Percentiles rank a stretch among this genome's conserved stretches.
Conservation (phyloP, 2,329 filamentous ascomycete species). For the Tolypocladium pustulatum region DNA sequence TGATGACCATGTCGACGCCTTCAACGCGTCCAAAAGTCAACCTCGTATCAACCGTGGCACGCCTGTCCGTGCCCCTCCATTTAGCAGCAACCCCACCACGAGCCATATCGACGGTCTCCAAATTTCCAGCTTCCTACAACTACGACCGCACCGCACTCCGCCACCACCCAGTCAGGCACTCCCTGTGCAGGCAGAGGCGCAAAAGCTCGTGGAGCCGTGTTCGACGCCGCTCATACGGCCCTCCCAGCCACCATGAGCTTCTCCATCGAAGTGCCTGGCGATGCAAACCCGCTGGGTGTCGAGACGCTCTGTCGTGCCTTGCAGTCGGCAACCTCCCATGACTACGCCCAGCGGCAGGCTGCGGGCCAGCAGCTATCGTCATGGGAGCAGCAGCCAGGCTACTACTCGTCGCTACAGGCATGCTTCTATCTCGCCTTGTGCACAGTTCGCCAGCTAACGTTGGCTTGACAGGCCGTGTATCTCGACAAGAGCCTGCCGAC, state of each 20-base stretch:
- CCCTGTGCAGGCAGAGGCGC: not conserved
- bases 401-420: slow-evolving; percentile 61
- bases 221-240: not conserved
- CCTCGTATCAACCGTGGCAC: not conserved
- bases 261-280: slow-evolving; percentile 68
- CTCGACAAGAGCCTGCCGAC: slow-evolving; percentile 66
- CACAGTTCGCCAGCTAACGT: not conserved
- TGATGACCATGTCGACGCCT: not conserved
- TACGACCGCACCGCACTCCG: not conserved
- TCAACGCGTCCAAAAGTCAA: not conserved
- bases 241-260: slow-evolving; percentile 46
- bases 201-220: not conserved
- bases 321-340: slow-evolving; percentile 50
- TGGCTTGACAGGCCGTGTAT: slow-evolving; percentile 54
- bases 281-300: slow-evolving; percentile 60
- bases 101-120: not conserved
- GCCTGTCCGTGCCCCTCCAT: not conserved
- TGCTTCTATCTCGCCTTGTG: not conserved
- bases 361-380: slow-evolving; percentile 59
- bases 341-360: slow-evolving; percentile 53
- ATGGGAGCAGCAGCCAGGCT: slow-evolving; percentile 59
- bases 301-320: slow-evolving; percentile 56
- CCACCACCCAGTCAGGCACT: not conserved
- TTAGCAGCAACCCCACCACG: not conserved
- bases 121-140: not conserved